A percentile compares a stretch with the other conserved stretches of the same genome.
Conservation (phyloP, 2,329 filamentous ascomycete species). For the Coccinonectria pachysandricola region DNA sequence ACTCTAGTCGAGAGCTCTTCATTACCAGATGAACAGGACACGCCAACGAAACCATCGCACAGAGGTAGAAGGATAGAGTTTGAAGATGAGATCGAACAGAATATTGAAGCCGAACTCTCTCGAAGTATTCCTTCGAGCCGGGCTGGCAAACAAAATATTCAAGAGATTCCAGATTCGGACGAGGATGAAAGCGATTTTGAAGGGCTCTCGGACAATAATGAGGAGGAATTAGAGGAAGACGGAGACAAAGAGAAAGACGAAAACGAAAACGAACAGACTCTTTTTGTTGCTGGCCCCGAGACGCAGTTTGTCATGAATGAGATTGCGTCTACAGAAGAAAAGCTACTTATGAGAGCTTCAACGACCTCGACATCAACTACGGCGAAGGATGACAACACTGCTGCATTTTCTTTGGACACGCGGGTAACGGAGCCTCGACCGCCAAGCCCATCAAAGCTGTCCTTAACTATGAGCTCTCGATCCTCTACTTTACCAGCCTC, state of each 20-base stretch:
- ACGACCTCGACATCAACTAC: conserved; percentile 6
- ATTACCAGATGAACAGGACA: conserved; percentile 13
- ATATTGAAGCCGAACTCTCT: no score
- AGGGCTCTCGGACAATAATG: conserved; percentile 5
- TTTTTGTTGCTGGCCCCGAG: conserved; percentile 20
- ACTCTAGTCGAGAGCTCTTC: no score
- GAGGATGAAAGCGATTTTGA: conserved; percentile 24
- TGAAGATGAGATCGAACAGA: conserved; percentile 9
- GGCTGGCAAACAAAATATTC: conserved; percentile 9
- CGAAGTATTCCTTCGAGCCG: no score
- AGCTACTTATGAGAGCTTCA: conserved; percentile 2
- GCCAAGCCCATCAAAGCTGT: conserved; percentile 6
- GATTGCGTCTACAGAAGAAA: conserved; percentile 19
- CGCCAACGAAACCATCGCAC: conserved; percentile 13
- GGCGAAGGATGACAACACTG: conserved; percentile 1
- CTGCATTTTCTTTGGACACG: conserved; percentile 8
- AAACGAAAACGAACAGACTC: conserved; percentile 9
- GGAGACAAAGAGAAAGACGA: conserved; percentile 8
- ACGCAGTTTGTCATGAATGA: conserved; percentile 26
- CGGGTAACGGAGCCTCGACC: conserved; percentile 5
- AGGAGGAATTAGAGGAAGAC: conserved; percentile 6
- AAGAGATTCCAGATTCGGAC: conserved; percentile 41
- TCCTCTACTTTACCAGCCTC: no score
- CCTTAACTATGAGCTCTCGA: conserved; percentile 5
- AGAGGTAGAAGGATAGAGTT: conserved; percentile 13